Evolutionary conservation across 2,329 filamentous ascomycete genomes (phyloP).

Genomic region (Alternaria novae-zelandiae): DNA sequence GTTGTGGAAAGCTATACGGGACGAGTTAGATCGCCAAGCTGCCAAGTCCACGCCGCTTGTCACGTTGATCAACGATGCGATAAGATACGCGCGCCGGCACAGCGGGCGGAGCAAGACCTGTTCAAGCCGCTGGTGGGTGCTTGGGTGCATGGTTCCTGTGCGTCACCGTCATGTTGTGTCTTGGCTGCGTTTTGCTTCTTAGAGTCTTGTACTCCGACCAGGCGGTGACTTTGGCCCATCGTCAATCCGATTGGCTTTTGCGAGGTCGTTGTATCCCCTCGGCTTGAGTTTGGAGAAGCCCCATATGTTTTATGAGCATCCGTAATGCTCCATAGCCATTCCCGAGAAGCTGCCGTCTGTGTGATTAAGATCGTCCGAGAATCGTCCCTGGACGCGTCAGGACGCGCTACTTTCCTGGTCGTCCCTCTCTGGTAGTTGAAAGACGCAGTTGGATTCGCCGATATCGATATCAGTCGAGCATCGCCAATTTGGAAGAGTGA

Average conservation of each 20-base stretch:
- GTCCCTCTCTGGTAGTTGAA: constrained; percentile 9
- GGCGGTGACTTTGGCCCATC: background rate
- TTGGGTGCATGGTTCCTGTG: background rate
- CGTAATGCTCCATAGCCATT: background rate
- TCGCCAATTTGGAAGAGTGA: constrained; percentile 23
- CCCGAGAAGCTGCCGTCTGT: background rate
- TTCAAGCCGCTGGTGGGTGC: constrained; percentile 1
- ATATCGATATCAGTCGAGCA: constrained; percentile 18
- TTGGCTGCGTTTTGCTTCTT: constrained; percentile 12
- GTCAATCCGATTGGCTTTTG: background rate
- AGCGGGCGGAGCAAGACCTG: constrained; percentile 2
- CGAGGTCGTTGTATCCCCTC: background rate
- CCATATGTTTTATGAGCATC: background rate
- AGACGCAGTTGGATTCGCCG: constrained; percentile 13
- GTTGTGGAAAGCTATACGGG: constrained; percentile 10
- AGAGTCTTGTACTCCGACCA: background rate
- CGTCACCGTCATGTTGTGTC: constrained; percentile 3
- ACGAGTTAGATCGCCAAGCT: constrained; percentile 25
- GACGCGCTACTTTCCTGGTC: background rate
- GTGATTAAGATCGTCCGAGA: background rate
- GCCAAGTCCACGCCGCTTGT: constrained; percentile 22
- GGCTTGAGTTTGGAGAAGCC: background rate
- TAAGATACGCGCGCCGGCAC: constrained; percentile 16
- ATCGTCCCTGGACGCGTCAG: background rate
- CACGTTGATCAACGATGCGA: constrained; percentile 22